Evolutionary conservation across 2,329 filamentous ascomycete species (phyloP).

Genomic region (Pseudovirgaria hyperparasitica): DNA sequence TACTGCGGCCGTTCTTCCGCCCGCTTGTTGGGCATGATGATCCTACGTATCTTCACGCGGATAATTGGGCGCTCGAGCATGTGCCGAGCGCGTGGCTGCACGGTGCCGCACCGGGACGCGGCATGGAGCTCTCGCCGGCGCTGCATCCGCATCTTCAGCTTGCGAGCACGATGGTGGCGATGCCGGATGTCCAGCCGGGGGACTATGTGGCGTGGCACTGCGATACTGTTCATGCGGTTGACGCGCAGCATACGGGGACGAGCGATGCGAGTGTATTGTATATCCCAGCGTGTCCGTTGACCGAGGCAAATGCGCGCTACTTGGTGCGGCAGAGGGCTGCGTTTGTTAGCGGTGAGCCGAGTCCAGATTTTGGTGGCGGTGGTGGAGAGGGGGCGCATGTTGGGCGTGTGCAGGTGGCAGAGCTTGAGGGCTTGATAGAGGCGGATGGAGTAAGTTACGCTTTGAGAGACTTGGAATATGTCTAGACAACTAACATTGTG

Average conservation of each 20-base stretch:
- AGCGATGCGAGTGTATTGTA: conserved; percentile 76
- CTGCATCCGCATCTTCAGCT: conserved; percentile 62
- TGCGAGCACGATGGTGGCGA: conserved; percentile 55
- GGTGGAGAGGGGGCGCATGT: conserved; percentile 46
- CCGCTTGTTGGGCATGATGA: conserved; percentile 28
- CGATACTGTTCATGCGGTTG: conserved; percentile 70
- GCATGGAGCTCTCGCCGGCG: conserved; percentile 52
- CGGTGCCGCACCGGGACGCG: conserved; percentile 54
- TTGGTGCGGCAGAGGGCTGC: conserved; percentile 56
- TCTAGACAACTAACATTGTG: too few relatives aligned
- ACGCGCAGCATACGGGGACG: conserved; percentile 59
- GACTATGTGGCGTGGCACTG: conserved; percentile 75
- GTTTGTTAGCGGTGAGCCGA: conserved; percentile 48
- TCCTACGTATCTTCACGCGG: conserved; percentile 33
- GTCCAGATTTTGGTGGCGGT: conserved; percentile 42
- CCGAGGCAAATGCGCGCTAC: conserved; percentile 60
- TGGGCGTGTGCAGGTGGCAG: conserved; percentile 26
- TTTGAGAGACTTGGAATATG: too few relatives aligned
- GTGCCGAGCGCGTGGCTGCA: conserved; percentile 49
- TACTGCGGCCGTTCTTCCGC: conserved; percentile 75
- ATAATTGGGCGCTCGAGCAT: conserved; percentile 49
- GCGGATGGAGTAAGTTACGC: too few relatives aligned
- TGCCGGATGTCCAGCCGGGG: conserved; percentile 56
- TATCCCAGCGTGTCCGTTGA: conserved; percentile 76
- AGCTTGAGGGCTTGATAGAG: conserved; percentile 26